A percentile compares a stretch with the other conserved stretches of the same genome.
phyloP scores from a whole-genome alignment of 2,329 filamentous ascomycete species.

The Camillea tinctor region DNA sequence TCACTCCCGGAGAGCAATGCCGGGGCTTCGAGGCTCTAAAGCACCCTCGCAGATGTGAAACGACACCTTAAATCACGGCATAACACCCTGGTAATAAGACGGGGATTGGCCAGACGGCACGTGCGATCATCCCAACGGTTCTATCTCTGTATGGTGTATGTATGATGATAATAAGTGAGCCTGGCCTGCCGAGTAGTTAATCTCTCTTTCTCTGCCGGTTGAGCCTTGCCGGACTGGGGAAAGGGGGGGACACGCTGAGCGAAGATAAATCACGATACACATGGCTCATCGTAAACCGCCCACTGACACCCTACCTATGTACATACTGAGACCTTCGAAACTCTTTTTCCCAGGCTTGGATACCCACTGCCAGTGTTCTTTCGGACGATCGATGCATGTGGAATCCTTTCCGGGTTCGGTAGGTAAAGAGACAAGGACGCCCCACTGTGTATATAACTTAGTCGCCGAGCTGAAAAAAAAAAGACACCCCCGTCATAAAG shows the following conservation, averaged over 20 bases:
- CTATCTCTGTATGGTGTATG: conserved; percentile 10
- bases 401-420: conserved; percentile 19
- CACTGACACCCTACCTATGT: background rate
- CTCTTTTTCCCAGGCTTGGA: conserved; percentile 8
- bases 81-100: conserved; percentile 21
- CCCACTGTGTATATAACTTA: background rate
- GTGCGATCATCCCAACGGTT: conserved; percentile 23
- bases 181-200: conserved; percentile 6
- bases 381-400: conserved; percentile 7
- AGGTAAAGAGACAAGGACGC: conserved; percentile 8
- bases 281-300: background rate
- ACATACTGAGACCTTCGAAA: conserved; percentile 4
- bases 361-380: background rate
- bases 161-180: no score
- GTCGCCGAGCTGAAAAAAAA: background rate
- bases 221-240: background rate
- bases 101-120: conserved; percentile 22
- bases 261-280: background rate
- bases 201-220: background rate
- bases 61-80: conserved; percentile 9
- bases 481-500: background rate
- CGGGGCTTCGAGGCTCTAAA: conserved; percentile 19
- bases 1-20: conserved; percentile 10
- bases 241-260: background rate
- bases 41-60: conserved; percentile 6